Percentiles rank a stretch among this genome's conserved stretches.
These are phyloP conservation scores for Lipomyces mesembrius DNA, from an alignment of 805 yeast genomes.

Conservation along the genomic window DNA sequence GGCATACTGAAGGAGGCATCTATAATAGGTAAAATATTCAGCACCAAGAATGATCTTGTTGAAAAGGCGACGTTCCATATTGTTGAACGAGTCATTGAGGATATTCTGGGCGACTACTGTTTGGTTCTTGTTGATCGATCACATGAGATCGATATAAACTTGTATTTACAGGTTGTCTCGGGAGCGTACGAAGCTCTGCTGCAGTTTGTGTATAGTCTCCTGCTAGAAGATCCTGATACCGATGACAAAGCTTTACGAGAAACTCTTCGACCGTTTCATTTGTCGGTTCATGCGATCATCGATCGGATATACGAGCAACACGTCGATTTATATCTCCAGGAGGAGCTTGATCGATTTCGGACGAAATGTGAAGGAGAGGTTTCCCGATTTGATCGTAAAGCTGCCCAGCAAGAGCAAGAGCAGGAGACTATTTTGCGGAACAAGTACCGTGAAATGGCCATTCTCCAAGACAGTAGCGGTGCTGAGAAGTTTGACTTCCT, in stretches of 20 bases:
- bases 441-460: constrained; percentile 47
- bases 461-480: constrained; percentile 33
- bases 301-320: constrained; percentile 40
- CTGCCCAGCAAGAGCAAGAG: constrained; percentile 54
- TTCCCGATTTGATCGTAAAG: constrained; percentile 42
- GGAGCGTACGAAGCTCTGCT: constrained; percentile 41
- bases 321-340: constrained; percentile 43
- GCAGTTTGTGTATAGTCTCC: constrained; percentile 32
- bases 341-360: constrained; percentile 42
- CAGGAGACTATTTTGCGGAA: constrained; percentile 55
- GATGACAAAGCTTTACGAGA: constrained; percentile 16
- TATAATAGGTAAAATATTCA: constrained; percentile 53
- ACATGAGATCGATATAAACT: constrained; percentile 19
- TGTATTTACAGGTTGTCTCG: constrained; percentile 51
- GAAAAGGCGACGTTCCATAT: constrained; percentile 49
- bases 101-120: constrained; percentile 40
- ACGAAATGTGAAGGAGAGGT: constrained; percentile 42
- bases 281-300: constrained; percentile 37
- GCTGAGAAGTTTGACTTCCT: constrained; percentile 58
- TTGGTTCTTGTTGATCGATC: constrained; percentile 39
- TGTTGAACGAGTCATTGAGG: constrained; percentile 52
- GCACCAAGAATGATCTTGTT: constrained; percentile 51
- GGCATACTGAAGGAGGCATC: constrained; percentile 49
- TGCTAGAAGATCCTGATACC: constrained; percentile 39
- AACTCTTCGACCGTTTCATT: constrained; percentile 21